Percentiles rank a stretch among this genome's conserved stretches.
These are phyloP conservation scores for Pyrrhoderma noxium DNA, from an alignment of 1,284 basidiomycete species.

Conservation along the genomic window DNA sequence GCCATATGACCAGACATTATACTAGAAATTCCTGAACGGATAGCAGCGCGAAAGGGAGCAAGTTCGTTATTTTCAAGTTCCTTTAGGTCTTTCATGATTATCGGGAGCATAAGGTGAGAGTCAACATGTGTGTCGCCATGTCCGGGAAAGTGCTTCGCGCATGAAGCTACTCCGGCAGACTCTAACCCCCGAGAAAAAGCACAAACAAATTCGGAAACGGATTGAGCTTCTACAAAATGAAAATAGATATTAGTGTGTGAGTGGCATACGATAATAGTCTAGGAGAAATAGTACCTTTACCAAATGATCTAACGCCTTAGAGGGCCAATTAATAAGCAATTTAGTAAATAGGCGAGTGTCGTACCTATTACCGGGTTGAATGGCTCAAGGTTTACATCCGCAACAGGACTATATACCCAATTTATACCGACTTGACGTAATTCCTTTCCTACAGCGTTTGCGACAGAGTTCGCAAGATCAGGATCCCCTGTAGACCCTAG, in stretches of 20 bases:
- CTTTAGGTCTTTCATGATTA: conserved; percentile 42
- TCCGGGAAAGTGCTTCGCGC: conserved; percentile 64
- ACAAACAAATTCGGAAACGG: conserved; percentile 41
- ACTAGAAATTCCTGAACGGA: conserved; percentile 37
- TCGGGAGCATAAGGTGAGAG: conserved; percentile 59
- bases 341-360: conserved; percentile 15
- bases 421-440: conserved; percentile 56
- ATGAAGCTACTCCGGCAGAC: conserved; percentile 45
- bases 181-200: conserved; percentile 44
- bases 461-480: conserved; percentile 39
- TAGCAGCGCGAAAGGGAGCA: conserved; percentile 46
- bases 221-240: conserved; percentile 37
- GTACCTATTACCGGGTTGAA: conserved; percentile 64
- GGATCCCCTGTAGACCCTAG: conserved; percentile 47
- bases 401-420: conserved; percentile 63
- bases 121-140: conserved; percentile 68
- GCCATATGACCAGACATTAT: conserved; percentile 72
- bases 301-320: conserved; percentile 59
- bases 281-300: conserved; percentile 43
- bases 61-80: conserved; percentile 43
- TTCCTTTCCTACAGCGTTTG: conserved; percentile 45
- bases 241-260: background rate
- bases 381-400: conserved; percentile 60
- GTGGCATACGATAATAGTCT: background rate
- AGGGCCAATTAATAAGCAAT: background rate